A percentile compares a stretch with the other conserved stretches of the same genome.
Conservation (phyloP, 257 asterid species). For the Solanum peruvianum region DNA sequence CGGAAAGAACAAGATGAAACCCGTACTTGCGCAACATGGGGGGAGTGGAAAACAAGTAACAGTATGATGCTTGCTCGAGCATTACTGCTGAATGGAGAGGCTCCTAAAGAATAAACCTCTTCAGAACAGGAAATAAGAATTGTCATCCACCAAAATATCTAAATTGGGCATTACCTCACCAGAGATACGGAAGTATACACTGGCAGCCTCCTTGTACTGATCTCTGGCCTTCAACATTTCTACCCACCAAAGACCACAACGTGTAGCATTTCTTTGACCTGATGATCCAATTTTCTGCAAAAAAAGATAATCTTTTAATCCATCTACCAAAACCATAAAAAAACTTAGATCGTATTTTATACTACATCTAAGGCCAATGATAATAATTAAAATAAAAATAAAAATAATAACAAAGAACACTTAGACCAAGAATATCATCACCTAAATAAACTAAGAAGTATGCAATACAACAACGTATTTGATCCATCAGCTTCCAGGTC, state of each 20-base stretch:
- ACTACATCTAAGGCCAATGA: not conserved
- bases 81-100: slow-evolving; percentile 86
- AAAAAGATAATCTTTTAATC: not conserved
- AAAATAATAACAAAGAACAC: not conserved
- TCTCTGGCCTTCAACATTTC: slow-evolving; percentile 88
- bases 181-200: slow-evolving; percentile 87
- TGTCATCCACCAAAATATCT: slow-evolving; percentile 3
- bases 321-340: not conserved
- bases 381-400: not conserved
- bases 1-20: slow-evolving; percentile 96
- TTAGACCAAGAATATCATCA: not conserved
- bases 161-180: slow-evolving; percentile 87
- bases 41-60: slow-evolving; percentile 80
- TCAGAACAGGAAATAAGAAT: slow-evolving; percentile 25
- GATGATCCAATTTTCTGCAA: slow-evolving; percentile 71
- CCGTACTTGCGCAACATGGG: slow-evolving; percentile 86
- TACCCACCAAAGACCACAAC: slow-evolving; percentile 99
- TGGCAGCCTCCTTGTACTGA: slow-evolving; percentile 92
- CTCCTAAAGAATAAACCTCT: slow-evolving; percentile 42
- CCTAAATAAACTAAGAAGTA: not conserved
- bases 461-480: not conserved
- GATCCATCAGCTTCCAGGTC: not conserved
- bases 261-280: slow-evolving; percentile 64
- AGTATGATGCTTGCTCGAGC: slow-evolving; percentile 98
- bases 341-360: not conserved